phyloP scores from a whole-genome alignment of 2,329 filamentous ascomycete genomes.

The Colletotrichum tropicicola region DNA sequence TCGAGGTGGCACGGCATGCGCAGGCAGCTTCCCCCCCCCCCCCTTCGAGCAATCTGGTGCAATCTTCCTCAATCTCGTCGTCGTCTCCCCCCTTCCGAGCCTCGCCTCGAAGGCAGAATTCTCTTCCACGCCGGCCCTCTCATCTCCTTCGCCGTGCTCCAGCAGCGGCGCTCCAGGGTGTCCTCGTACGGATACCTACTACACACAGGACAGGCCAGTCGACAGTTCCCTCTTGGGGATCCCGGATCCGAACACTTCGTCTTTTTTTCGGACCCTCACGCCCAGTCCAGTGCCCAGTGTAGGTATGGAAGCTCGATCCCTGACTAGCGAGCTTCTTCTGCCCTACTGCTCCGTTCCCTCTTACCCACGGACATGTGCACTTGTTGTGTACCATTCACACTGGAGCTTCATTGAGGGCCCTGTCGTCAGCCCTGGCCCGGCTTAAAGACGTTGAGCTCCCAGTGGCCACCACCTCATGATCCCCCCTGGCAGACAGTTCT shows the following conservation, averaged over 20 bases:
- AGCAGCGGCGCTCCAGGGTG: neutral
- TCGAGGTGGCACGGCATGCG: constrained; percentile 23
- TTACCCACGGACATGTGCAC: constrained; percentile 19
- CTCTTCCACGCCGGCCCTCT: neutral
- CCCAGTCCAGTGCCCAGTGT: neutral
- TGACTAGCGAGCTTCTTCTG: constrained; percentile 13
- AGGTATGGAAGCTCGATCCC: constrained; percentile 1
- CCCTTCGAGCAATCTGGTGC: neutral
- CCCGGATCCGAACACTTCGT: constrained; percentile 15
- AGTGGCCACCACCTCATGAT: constrained; percentile 12
- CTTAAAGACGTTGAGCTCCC: constrained; percentile 2
- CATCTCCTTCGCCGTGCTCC: neutral
- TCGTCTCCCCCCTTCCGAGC: too few relatives aligned
- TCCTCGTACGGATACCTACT: too few relatives aligned
- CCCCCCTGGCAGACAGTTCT: constrained; percentile 5
- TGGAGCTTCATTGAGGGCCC: constrained; percentile 2
- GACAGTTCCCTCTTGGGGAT: neutral
- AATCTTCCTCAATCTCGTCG: constrained; percentile 2
- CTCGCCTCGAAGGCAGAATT: too few relatives aligned
- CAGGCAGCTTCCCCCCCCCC: constrained; percentile 13
- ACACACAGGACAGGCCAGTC: too few relatives aligned
- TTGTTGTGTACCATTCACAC: constrained; percentile 1
- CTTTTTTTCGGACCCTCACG: constrained; percentile 2
- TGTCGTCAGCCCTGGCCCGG: constrained; percentile 16
- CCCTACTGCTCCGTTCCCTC: constrained; percentile 8